phyloP scores from a whole-genome alignment of 768 basidiomycete genomes.

The Trametes punicea region DNA sequence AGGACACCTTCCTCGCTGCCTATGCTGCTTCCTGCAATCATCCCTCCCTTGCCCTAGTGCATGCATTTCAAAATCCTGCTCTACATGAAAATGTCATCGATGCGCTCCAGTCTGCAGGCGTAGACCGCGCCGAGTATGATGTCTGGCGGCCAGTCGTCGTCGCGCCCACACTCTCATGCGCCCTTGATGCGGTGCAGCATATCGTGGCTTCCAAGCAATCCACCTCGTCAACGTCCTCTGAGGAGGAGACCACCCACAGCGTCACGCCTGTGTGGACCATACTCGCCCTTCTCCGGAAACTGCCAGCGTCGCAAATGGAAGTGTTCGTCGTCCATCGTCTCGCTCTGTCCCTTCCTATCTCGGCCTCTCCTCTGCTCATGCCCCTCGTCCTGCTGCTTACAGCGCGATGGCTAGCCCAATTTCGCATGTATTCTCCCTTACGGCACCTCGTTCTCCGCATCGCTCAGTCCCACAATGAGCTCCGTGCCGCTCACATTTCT shows the following conservation, averaged over 20 bases:
- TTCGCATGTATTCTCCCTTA: slow-evolving; percentile 46
- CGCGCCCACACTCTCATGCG: neutral
- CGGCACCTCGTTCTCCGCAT: slow-evolving; percentile 31
- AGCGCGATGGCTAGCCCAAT: slow-evolving; percentile 47
- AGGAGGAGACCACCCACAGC: neutral
- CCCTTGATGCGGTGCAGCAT: neutral
- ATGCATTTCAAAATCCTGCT: neutral
- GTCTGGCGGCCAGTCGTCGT: slow-evolving; percentile 8
- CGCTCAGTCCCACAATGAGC: slow-evolving; percentile 31
- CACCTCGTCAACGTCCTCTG: neutral
- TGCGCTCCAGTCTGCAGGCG: neutral
- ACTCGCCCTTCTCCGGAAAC: slow-evolving; percentile 45
- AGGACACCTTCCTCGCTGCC: neutral
- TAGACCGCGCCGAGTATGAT: neutral
- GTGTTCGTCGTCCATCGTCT: slow-evolving; percentile 44
- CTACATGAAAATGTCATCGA: no score
- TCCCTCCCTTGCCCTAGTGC: neutral
- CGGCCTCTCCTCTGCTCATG: slow-evolving; percentile 32
- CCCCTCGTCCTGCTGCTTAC: slow-evolving; percentile 46
- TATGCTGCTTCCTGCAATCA: neutral
- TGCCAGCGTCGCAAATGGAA: slow-evolving; percentile 43
- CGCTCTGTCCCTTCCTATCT: slow-evolving; percentile 37
- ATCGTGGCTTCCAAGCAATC: neutral
- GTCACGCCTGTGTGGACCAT: slow-evolving; percentile 51
- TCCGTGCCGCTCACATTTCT: slow-evolving; percentile 16